Evolutionary conservation across 345 rosid genomes (phyloP), one percentile per base, ranked within the genome.

Genomic region (Dipteronia dyeriana): DNA sequence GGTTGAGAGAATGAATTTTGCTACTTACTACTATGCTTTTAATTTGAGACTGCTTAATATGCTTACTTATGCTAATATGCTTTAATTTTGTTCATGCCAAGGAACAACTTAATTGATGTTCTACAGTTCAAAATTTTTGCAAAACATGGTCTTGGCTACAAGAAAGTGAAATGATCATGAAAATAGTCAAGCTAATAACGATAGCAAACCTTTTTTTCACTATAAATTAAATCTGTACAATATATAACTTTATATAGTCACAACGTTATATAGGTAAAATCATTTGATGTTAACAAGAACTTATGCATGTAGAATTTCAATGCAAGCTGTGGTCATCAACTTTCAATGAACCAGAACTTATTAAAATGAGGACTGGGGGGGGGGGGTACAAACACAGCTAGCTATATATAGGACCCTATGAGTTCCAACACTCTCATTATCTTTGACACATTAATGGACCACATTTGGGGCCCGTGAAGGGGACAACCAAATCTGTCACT

Each of bases 1-100:
- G 84, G 84, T 72, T 75, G 87, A 79, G 79, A 77, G 80, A 79
- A 63, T 74, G 47, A 81, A 63, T 67, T 71, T 66, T 83, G 77
- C 79, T 81, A 80, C 84, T 82, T 70, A 78, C 70, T 73, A 73
- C 43, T 80, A 41, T 81, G 85, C 75, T 70, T 41, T 59, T 82
- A 78, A 78, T 76, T 81, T 83, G 70, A 66, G 51, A 65, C 85
- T 68, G 6, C 20, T 53, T 78, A 45, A 10, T 75, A 73, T 82
- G 84, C 82, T 84, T 68, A 81, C 82, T 69, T 61, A 67, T 77
- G 23, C 79, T 63, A 74, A 82, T 78, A 59, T 78, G 82, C 74
- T 76, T 70, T 73, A 61, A 59, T 59, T 59, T 67, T 47, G 31
- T 26, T 41, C 61, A 62, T 60, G 23, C 9, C 17, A 22, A 59